Evolutionary conservation across 495 filamentous ascomycete genomes (phyloP).

Genomic region (Annulohypoxylon nitens): DNA sequence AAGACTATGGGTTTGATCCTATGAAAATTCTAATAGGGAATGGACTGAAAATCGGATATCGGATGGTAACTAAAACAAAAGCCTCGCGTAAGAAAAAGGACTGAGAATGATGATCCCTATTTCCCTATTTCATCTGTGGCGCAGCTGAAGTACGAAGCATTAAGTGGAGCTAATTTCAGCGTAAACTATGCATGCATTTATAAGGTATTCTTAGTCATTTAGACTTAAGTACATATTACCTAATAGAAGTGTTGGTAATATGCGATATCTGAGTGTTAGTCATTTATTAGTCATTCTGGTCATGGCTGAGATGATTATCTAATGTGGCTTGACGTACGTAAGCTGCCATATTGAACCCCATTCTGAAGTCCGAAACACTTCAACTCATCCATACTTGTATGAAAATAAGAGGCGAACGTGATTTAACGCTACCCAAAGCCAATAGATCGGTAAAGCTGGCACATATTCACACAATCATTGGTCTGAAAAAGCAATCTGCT

Average conservation of each 20-base stretch:
- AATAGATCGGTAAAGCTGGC: not conserved
- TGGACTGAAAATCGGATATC: slow-evolving; percentile 21
- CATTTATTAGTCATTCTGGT: not conserved
- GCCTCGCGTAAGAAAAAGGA: slow-evolving; percentile 23
- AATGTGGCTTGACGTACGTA: not conserved
- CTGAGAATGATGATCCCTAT: slow-evolving; percentile 44
- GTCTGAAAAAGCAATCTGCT: too few species aligned
- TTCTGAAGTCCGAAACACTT: not conserved
- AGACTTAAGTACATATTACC: not conserved
- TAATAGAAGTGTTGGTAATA: not conserved
- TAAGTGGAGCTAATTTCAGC: slow-evolving; percentile 3
- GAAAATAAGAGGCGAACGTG: not conserved
- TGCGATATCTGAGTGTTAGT: not conserved
- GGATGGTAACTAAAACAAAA: slow-evolving; percentile 18
- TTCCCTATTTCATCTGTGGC: slow-evolving; percentile 30
- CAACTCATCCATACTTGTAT: not conserved
- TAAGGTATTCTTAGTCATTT: not conserved
- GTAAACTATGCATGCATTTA: slow-evolving; percentile 7
- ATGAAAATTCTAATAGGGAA: slow-evolving; percentile 26
- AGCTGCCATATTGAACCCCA: not conserved
- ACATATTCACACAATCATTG: too few species aligned
- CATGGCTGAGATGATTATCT: not conserved
- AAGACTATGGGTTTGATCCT: slow-evolving; percentile 9
- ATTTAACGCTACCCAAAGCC: not conserved
- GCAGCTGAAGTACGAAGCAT: slow-evolving; percentile 25